Percentiles rank a stretch among this genome's conserved stretches.
Conservation (phyloP, 331 rosid genomes). For the Saraca asoca region DNA sequence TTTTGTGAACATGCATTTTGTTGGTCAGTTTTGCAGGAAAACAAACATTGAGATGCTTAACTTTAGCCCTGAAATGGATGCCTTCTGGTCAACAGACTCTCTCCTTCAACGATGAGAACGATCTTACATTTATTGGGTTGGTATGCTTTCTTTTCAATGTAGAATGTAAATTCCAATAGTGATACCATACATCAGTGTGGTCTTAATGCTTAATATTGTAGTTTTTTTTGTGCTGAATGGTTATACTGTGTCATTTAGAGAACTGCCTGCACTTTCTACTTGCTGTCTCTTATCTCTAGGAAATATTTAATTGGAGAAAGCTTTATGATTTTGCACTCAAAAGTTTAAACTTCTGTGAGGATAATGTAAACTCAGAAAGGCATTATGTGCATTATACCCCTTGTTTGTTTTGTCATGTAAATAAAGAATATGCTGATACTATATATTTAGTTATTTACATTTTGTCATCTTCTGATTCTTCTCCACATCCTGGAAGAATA, state of each 20-base stretch:
- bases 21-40: constrained; percentile 90
- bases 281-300: constrained; percentile 20
- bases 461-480: too few relatives aligned
- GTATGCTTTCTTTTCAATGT: constrained; percentile 79
- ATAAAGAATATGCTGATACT: background rate
- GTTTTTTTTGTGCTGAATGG: constrained; percentile 20
- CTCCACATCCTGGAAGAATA: too few relatives aligned
- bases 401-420: background rate
- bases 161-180: constrained; percentile 29
- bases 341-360: too few relatives aligned
- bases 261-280: constrained; percentile 6
- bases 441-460: background rate
- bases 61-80: constrained; percentile 86
- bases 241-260: constrained; percentile 1
- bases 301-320: constrained; percentile 7
- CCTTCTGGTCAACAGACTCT: constrained; percentile 63
- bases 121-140: constrained; percentile 98
- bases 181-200: constrained; percentile 22
- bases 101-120: constrained; percentile 78
- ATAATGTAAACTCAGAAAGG: too few relatives aligned
- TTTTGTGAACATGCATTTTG: constrained; percentile 29
- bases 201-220: constrained; percentile 14
- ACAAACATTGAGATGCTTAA: constrained; percentile 95
- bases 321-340: background rate
- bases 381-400: too few relatives aligned